These are phyloP conservation scores for Fusarium austroafricanum DNA, from an alignment of 2,329 filamentous ascomycete species.

Conservation along the genomic window DNA sequence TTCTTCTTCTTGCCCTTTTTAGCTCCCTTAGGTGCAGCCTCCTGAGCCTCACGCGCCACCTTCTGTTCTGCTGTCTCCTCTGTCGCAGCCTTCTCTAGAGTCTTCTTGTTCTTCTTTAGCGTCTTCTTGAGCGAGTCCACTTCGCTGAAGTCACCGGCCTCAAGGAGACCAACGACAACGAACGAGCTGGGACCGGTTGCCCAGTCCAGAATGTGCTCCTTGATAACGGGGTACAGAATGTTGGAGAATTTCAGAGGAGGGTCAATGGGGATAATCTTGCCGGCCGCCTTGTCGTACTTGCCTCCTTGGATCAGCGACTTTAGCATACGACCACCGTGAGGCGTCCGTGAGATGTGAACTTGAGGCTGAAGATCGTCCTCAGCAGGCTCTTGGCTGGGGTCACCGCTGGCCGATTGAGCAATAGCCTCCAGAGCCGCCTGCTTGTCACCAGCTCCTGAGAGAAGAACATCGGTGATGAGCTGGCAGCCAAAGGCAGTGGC, in stretches of 20 bases:
- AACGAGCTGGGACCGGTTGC: constrained; percentile 88
- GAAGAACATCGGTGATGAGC: constrained; percentile 83
- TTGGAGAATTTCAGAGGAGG: constrained; percentile 84
- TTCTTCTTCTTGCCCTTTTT: constrained; percentile 58
- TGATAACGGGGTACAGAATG: constrained; percentile 83
- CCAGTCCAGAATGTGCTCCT: constrained; percentile 81
- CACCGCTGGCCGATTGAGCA: constrained; percentile 70
- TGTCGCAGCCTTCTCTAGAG: constrained; percentile 73
- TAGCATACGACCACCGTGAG: constrained; percentile 82
- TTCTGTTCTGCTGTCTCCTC: constrained; percentile 68
- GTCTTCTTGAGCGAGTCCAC: constrained; percentile 74
- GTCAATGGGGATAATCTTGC: constrained; percentile 76
- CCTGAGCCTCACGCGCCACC: constrained; percentile 62
- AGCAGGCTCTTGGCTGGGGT: constrained; percentile 58
- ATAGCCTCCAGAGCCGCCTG: constrained; percentile 76
- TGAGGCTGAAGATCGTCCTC: constrained; percentile 56
- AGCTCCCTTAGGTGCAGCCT: constrained; percentile 56
- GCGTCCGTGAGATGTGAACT: constrained; percentile 69
- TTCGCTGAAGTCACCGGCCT: constrained; percentile 76
- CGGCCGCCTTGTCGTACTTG: constrained; percentile 79
- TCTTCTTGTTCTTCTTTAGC: constrained; percentile 79
- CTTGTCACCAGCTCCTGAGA: constrained; percentile 82
- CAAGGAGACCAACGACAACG: constrained; percentile 83
- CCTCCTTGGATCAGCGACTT: constrained; percentile 93
- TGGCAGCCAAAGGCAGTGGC: constrained; percentile 86